phyloP scores from a whole-genome alignment of 1,284 basidiomycete species.

The Bondarzewia mesenterica region DNA sequence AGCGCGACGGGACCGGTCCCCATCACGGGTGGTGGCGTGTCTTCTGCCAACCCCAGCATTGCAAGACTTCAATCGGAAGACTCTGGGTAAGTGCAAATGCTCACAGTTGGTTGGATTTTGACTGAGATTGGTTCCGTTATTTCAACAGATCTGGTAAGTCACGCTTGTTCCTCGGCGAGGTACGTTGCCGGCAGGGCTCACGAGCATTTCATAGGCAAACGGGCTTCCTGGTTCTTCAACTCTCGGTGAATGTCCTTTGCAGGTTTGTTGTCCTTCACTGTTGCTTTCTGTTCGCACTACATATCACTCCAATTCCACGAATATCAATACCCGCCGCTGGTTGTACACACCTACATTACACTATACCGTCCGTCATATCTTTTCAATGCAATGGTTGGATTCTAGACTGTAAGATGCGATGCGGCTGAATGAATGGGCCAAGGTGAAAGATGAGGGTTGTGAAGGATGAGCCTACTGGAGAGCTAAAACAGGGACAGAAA shows the following conservation, averaged over 20 bases:
- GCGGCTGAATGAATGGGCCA: no score
- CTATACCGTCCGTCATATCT: slow-evolving; percentile 20
- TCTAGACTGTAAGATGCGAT: no score
- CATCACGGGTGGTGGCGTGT: slow-evolving; percentile 32
- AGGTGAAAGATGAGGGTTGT: no score
- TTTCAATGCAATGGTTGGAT: no score
- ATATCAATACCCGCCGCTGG: slow-evolving; percentile 19
- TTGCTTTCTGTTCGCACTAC: slow-evolving; percentile 3
- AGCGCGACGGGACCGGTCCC: slow-evolving; percentile 35
- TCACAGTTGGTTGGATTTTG: no score
- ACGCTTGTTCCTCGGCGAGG: not conserved
- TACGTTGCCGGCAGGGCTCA: slow-evolving; percentile 2
- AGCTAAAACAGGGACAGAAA: not conserved
- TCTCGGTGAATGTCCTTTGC: slow-evolving; percentile 40
- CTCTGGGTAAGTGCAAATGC: slow-evolving; percentile 52
- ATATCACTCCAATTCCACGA: slow-evolving; percentile 10
- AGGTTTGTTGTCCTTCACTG: slow-evolving; percentile 6
- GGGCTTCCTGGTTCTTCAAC: slow-evolving; percentile 85
- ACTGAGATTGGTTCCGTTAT: no score
- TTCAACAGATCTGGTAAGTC: slow-evolving; percentile 33
- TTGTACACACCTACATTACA: slow-evolving; percentile 27
- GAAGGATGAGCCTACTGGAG: no score
- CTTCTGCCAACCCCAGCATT: slow-evolving; percentile 53
- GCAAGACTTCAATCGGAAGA: slow-evolving; percentile 73
- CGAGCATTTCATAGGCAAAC: slow-evolving; percentile 50